Base-by-base conservation (phyloP, 495 filamentous ascomycete species). In the Rusavskia elegans region DNA sequence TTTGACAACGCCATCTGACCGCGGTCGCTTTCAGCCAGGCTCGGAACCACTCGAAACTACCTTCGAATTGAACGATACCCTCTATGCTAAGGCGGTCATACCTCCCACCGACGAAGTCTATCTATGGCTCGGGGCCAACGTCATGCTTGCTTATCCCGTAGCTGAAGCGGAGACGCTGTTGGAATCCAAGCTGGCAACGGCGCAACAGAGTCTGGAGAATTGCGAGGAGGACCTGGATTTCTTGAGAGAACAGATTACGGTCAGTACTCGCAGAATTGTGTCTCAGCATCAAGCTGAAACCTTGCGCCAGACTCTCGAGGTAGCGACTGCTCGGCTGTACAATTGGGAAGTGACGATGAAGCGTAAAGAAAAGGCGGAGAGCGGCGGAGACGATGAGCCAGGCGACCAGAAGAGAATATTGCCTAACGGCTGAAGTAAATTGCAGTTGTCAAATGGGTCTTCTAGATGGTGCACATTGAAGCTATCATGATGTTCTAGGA, bases 181-280 rank as follows among this genome's bases (percentile, higher is more conserved):
- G 36, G 66, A 77, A 53, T 79, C 82, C 9, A 97, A 93, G 64
- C 70, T 95, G 19, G 59, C 69, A n/a, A 80, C 85, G 0, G 92
- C 92, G 23, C 82, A 87, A 65, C 67, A 73, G 61, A 94, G 79
- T 60, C 62, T 95, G 60, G 65, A 68, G 21, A 89, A 90, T 57
- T 95, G 89, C 60, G 89, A 96, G 62, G 92, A 98, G 72, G 92
- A 98, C 66, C 65, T 95, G 66, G 92, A 98, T 61, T 98, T 97
- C 63, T 68, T 98, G 65, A 72, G 92, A 55, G 89, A 95, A 64
- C 92, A 98, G 72, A 92, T 97, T 61, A 98, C 92, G 61, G 89
- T 93, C 72, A 52, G 77, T 66, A 30, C 21, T 17, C 40, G n/a
- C 10, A 8, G 45, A 19, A 14, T 19, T 32, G 11, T n/a, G 10